Percentiles rank a stretch among this genome's conserved stretches.
Evolutionary conservation across 306 rosid species (phyloP).

Genomic region (Sicyos baderoa): DNA sequence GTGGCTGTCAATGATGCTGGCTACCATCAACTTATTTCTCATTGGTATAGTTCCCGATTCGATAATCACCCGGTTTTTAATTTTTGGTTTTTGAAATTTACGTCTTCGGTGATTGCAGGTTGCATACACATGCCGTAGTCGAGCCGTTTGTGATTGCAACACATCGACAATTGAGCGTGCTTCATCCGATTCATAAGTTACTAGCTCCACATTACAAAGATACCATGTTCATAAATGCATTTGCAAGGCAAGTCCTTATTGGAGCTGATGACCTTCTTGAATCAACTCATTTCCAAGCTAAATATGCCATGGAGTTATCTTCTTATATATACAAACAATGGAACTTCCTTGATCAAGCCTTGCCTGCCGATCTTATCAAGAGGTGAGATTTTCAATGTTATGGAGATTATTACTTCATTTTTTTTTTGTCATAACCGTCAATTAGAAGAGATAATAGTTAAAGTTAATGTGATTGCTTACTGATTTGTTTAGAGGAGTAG

Average conservation of each 20-base stretch:
- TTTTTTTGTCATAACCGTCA: no score
- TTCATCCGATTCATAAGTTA: slow-evolving; percentile 76
- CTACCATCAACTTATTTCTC: slow-evolving; percentile 64
- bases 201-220: slow-evolving; percentile 72
- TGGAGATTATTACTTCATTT: no score
- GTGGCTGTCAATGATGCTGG: slow-evolving; percentile 63
- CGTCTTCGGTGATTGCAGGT: slow-evolving; percentile 27
- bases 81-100: no score
- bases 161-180: slow-evolving; percentile 66
- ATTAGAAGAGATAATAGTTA: slow-evolving; percentile 41
- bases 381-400: slow-evolving; percentile 26
- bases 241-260: slow-evolving; percentile 54
- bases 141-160: slow-evolving; percentile 77
- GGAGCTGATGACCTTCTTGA: slow-evolving; percentile 63
- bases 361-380: slow-evolving; percentile 60
- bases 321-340: slow-evolving; percentile 56
- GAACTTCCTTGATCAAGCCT: slow-evolving; percentile 66
- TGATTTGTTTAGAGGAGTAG: no score
- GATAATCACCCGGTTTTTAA: no score
- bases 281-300: slow-evolving; percentile 45
- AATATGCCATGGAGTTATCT: slow-evolving; percentile 64
- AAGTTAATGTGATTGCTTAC: slow-evolving; percentile 38
- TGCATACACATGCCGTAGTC: slow-evolving; percentile 64
- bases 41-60: slow-evolving; percentile 35
- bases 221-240: slow-evolving; percentile 76